Conservation (phyloP, 768 basidiomycete genomes). For the Lactarius psammicola region DNA sequence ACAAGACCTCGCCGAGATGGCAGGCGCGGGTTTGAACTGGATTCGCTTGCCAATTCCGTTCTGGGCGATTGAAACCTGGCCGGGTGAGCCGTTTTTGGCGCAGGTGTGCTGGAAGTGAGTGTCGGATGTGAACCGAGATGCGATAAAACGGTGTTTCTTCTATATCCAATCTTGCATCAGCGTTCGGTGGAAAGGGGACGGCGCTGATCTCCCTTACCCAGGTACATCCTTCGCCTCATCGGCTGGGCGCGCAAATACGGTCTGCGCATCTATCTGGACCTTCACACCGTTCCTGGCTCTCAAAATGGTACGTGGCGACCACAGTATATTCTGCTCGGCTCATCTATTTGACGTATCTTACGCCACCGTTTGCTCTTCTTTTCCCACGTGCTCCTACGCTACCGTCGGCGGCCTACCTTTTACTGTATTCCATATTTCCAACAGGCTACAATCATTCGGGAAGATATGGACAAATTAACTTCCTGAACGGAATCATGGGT, state of each 20-base stretch:
- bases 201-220: slow-evolving; percentile 13
- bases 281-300: slow-evolving; percentile 79
- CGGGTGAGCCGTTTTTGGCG: slow-evolving; percentile 75
- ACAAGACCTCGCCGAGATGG: slow-evolving; percentile 85
- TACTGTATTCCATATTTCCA: not conserved
- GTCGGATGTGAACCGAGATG: not conserved
- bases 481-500: slow-evolving; percentile 77
- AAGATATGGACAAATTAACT: slow-evolving; percentile 60
- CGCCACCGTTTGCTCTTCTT: not conserved
- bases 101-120: slow-evolving; percentile 70
- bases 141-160: not conserved
- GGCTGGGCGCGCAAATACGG: slow-evolving; percentile 92
- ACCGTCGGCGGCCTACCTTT: not conserved
- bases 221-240: slow-evolving; percentile 72
- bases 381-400: slow-evolving; percentile 5
- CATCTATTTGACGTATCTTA: slow-evolving; percentile 21
- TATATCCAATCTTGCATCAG: not conserved
- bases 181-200: not conserved
- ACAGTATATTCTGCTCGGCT: slow-evolving; percentile 7
- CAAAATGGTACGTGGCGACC: slow-evolving; percentile 58
- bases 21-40: slow-evolving; percentile 87
- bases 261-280: slow-evolving; percentile 74
- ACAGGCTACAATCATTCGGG: slow-evolving; percentile 60
- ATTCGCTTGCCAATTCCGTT: slow-evolving; percentile 79
- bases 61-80: slow-evolving; percentile 83